Evolutionary conservation across 2,329 filamentous ascomycete genomes (phyloP), one percentile per base, ranked within the genome.

Genomic region (Sarocladium oryzae): DNA sequence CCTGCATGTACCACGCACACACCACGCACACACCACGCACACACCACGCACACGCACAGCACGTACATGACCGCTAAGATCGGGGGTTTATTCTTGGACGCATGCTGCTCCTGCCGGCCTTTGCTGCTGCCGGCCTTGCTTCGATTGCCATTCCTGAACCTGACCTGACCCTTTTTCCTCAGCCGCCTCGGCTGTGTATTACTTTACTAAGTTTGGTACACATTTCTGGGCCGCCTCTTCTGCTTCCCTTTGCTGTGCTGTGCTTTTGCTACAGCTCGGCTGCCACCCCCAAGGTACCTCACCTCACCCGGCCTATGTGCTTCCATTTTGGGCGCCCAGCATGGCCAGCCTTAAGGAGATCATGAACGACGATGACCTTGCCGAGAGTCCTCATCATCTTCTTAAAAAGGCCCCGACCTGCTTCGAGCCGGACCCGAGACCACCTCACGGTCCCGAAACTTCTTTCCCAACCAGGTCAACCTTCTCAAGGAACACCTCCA

Each of bases 291-390:
- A n/a, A n/a, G 13, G 28, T 30, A 30, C 28, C 28, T 30, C 13
- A 30, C 28, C 13, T 7, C 13, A 30, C 7, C 13, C 7, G 7
- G 13, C 13, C 7, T 38, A 30, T 49, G 46, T 37, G 61, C 66
- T 66, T 69, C 68, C 68, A 66, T 70, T 64, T 65, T 69, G 65
- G 56, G 60, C 64, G 60, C 60, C 64, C 63, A 65, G 64, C 67
- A 79, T 81, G 77, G 70, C 75, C 57, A 77, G 74, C 61, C 70
- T 81, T 57, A 73, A 71, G 60, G 76, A 76, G 60, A 81, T 81
- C 63, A 79, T 81, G 73, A 77, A 79, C 63, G 67, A 70, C 60
- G 73, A 76, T 59, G 74, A 78, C n/a, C n/a, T n/a, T n/a, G n/a
- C n/a, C n/a, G n/a, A n/a, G n/a, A n/a, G n/a, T n/a, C n/a, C n/a